phyloP scores from a whole-genome alignment of 257 asterid species.

The Gynochthodes officinalis region DNA sequence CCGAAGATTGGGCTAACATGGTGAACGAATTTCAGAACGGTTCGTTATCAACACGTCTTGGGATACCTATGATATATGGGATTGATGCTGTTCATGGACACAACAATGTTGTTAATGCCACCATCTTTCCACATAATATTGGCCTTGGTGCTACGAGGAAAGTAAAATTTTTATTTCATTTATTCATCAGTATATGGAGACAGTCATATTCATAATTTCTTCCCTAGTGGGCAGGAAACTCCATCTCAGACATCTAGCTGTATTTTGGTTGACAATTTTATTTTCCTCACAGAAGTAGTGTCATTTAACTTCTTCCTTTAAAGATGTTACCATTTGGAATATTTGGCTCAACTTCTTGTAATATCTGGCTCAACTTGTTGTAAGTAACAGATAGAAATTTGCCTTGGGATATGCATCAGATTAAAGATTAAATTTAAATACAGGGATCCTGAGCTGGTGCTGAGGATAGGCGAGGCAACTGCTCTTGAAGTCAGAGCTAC shows the following conservation, averaged over 20 bases:
- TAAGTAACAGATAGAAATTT: background rate
- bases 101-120: conserved; percentile 76
- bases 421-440: background rate
- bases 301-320: background rate
- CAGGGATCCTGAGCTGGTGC: conserved; percentile 76
- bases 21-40: conserved; percentile 72
- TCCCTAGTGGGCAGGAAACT: background rate
- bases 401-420: background rate
- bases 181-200: background rate
- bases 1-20: conserved; percentile 76
- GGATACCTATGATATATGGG: conserved; percentile 88
- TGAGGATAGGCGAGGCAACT: conserved; percentile 81
- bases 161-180: conserved; percentile 13
- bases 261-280: background rate
- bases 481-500: conserved; percentile 89
- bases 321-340: background rate
- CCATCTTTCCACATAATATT: conserved; percentile 83
- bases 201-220: background rate
- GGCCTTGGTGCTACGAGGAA: conserved; percentile 92
- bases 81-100: conserved; percentile 89
- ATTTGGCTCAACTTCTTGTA: background rate
- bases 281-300: background rate
- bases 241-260: background rate
- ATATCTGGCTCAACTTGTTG: no score
- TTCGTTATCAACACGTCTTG: conserved; percentile 71